Conservation (phyloP, 2,329 filamentous ascomycete species). For the Aspergillus caelatus region DNA sequence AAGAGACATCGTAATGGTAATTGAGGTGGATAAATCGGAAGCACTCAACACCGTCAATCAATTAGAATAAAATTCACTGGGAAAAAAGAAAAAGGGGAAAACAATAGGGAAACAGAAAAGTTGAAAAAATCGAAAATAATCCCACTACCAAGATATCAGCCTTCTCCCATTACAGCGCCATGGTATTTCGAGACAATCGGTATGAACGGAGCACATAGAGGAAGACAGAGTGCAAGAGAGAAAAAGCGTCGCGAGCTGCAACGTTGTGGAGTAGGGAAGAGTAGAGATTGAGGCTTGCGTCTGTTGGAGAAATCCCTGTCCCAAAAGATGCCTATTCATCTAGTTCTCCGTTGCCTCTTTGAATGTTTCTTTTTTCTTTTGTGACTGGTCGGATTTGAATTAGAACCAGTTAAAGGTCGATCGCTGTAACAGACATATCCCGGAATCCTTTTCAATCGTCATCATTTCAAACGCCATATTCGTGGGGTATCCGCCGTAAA, state of each 20-base stretch:
- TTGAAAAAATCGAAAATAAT: constrained; percentile 42
- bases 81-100: constrained; percentile 7
- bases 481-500: constrained; percentile 25
- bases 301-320: constrained; percentile 6
- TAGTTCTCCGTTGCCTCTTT: constrained; percentile 1
- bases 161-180: constrained; percentile 45
- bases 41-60: constrained; percentile 18
- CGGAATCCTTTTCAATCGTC: constrained; percentile 24
- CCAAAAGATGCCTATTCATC: background rate
- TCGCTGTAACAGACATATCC: constrained; percentile 18
- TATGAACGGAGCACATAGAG: constrained; percentile 19
- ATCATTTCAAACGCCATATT: constrained; percentile 30
- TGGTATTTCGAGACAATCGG: constrained; percentile 33
- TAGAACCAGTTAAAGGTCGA: constrained; percentile 10
- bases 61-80: constrained; percentile 10
- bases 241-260: constrained; percentile 29
- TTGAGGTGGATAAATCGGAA: constrained; percentile 4
- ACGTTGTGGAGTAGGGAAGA: constrained; percentile 26
- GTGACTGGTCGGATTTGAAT: background rate
- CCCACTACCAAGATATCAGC: constrained; percentile 39
- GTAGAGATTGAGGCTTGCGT: constrained; percentile 6
- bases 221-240: constrained; percentile 18
- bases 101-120: constrained; percentile 11
- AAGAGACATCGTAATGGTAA: background rate
- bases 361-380: constrained; percentile 10